Percentiles rank a stretch among this genome's conserved stretches.
Evolutionary conservation across 768 basidiomycete species (phyloP).

Genomic region (Boletellus ananiceps): DNA sequence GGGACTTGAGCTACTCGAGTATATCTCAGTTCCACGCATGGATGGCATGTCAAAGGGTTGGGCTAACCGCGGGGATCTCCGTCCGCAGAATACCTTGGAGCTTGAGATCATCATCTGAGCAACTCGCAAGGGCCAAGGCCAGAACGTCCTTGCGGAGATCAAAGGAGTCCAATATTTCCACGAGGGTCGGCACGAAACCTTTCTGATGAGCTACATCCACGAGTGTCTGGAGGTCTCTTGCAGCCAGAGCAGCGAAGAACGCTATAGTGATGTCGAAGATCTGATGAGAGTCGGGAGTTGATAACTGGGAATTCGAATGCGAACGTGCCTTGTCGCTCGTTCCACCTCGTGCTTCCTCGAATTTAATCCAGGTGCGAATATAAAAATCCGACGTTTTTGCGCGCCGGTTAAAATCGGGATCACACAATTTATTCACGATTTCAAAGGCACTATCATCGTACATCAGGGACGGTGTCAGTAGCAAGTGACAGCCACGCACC

Average conservation of each 20-base stretch:
- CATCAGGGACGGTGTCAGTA: background rate
- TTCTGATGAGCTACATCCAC: slow-evolving; percentile 45
- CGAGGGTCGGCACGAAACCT: slow-evolving; percentile 39
- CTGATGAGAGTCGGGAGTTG: slow-evolving; percentile 30
- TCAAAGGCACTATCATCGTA: slow-evolving; percentile 58
- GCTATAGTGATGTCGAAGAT: slow-evolving; percentile 60
- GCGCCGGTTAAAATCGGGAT: slow-evolving; percentile 70
- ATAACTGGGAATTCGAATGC: background rate
- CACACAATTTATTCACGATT: slow-evolving; percentile 68
- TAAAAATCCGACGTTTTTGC: slow-evolving; percentile 76
- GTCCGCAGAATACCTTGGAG: slow-evolving; percentile 51
- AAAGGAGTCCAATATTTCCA: slow-evolving; percentile 36
- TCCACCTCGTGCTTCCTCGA: slow-evolving; percentile 56
- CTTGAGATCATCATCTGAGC: slow-evolving; percentile 43
- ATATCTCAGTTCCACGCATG: slow-evolving; percentile 5
- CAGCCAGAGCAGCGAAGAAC: slow-evolving; percentile 58
- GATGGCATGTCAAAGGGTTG: background rate
- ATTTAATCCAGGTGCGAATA: slow-evolving; percentile 61
- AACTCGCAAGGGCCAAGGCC: slow-evolving; percentile 33
- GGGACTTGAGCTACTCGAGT: slow-evolving; percentile 29
- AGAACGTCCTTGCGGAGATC: slow-evolving; percentile 46
- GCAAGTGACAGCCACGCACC: slow-evolving; percentile 36
- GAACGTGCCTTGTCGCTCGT: slow-evolving; percentile 53
- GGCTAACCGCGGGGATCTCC: slow-evolving; percentile 52
- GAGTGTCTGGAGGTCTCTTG: slow-evolving; percentile 54